These are phyloP conservation scores for Cnidoscolus chayamansa DNA, from an alignment of 441 rosid genomes.

Conservation along the genomic window DNA sequence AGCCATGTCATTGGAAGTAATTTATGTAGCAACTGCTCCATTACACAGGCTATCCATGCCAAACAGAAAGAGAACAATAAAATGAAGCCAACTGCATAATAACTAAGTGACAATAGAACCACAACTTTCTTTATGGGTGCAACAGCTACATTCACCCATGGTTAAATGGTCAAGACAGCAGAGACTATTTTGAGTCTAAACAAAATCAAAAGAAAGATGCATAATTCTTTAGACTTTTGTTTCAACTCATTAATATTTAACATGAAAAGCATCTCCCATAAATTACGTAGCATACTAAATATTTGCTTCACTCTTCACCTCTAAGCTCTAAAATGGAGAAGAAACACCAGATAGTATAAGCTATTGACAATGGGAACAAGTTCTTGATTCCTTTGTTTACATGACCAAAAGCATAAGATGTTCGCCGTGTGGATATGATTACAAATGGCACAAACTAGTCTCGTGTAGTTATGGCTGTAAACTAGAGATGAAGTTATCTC, in stretches of 20 bases:
- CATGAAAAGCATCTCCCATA: background rate
- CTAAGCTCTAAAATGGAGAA: background rate
- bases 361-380: background rate
- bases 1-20: background rate
- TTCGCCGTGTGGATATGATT: background rate
- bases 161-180: too few species aligned
- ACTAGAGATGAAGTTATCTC: background rate
- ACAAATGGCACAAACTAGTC: conserved; percentile 3
- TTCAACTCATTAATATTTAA: background rate
- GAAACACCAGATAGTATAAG: background rate
- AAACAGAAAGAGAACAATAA: background rate
- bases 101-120: background rate
- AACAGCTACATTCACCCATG: background rate
- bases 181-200: background rate
- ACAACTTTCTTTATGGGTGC: too few species aligned
- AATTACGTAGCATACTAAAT: background rate
- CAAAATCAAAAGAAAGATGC: background rate
- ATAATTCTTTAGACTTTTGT: background rate
- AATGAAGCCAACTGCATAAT: background rate
- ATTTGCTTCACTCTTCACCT: background rate
- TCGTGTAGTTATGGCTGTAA: conserved; percentile 5
- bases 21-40: background rate
- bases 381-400: background rate
- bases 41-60: background rate
- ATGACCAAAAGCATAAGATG: background rate